Evolutionary conservation across 73 alveolate species (phyloP).

Genomic region (Urostyla sp.): DNA sequence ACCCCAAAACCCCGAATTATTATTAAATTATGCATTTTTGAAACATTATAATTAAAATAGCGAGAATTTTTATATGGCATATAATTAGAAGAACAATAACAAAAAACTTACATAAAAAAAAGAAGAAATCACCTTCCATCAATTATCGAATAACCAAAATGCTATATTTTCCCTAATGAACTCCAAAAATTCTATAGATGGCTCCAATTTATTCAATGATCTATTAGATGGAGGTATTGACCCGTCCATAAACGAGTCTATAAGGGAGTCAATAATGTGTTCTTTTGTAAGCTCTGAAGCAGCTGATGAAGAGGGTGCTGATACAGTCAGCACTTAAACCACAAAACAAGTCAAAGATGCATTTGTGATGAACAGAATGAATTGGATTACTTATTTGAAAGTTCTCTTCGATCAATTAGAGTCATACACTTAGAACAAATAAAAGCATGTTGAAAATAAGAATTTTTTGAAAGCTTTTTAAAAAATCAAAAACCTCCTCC

Average conservation of each 20-base stretch:
- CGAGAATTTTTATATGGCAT: too few species aligned
- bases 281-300: slow-evolving; percentile 37
- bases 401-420: slow-evolving; percentile 49
- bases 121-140: too few species aligned
- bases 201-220: slow-evolving; percentile 42
- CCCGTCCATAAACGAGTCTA: slow-evolving; percentile 34
- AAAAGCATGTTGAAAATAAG: slow-evolving; percentile 37
- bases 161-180: too few species aligned
- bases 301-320: background rate
- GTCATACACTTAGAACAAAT: slow-evolving; percentile 18
- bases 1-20: too few species aligned
- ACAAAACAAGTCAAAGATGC: background rate
- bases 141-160: background rate
- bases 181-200: too few species aligned
- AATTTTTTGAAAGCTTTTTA: slow-evolving; percentile 27
- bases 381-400: slow-evolving; percentile 50
- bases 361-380: slow-evolving; percentile 58
- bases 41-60: too few species aligned
- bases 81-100: too few species aligned
- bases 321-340: background rate
- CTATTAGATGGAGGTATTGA: slow-evolving; percentile 35
- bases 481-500: slow-evolving; percentile 26
- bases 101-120: too few species aligned
- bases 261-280: slow-evolving; percentile 4
- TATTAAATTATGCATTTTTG: too few species aligned